Evolutionary conservation across 2,329 filamentous ascomycete species (phyloP).

Genomic region (Trichophyton equinum): DNA sequence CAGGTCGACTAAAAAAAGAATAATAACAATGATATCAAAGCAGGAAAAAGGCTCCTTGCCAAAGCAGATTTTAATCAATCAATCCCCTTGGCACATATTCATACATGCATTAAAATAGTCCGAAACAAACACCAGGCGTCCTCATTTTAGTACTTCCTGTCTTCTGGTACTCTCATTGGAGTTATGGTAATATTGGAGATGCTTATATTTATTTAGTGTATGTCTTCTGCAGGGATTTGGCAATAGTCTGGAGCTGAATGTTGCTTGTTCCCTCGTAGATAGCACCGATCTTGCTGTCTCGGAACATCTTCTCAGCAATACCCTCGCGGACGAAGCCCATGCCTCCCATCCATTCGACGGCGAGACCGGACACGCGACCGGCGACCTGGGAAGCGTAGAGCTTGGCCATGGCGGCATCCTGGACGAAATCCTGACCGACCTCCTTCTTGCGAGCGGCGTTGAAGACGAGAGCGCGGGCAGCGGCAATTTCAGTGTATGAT

Average conservation of each 20-base stretch:
- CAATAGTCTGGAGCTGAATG: slow-evolving; percentile 59
- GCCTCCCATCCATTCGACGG: slow-evolving; percentile 98
- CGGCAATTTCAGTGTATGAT: slow-evolving; percentile 83
- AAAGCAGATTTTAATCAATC: not conserved
- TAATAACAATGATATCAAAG: not conserved
- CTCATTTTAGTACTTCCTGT: not conserved
- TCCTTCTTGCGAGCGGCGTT: slow-evolving; percentile 98
- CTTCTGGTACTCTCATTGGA: not conserved
- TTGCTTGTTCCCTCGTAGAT: slow-evolving; percentile 80
- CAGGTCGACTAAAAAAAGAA: not conserved
- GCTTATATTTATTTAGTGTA: slow-evolving; percentile 43
- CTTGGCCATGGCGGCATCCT: slow-evolving; percentile 97
- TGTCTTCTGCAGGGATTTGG: slow-evolving; percentile 55
- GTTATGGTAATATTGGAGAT: not conserved
- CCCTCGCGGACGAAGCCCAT: slow-evolving; percentile 98
- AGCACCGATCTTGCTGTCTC: slow-evolving; percentile 95
- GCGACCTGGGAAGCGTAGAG: slow-evolving; percentile 89
- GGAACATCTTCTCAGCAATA: slow-evolving; percentile 92
- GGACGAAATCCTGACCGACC: slow-evolving; percentile 86
- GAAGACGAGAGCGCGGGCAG: slow-evolving; percentile 83
- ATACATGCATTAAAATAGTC: slow-evolving; percentile 4
- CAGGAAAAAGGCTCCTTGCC: not conserved
- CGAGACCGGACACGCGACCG: slow-evolving; percentile 67
- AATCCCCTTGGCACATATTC: slow-evolving; percentile 3
- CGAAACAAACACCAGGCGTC: slow-evolving; percentile 1